phyloP scores from a whole-genome alignment of 805 yeast genomes.

The Cyberlindnera maclurae region DNA sequence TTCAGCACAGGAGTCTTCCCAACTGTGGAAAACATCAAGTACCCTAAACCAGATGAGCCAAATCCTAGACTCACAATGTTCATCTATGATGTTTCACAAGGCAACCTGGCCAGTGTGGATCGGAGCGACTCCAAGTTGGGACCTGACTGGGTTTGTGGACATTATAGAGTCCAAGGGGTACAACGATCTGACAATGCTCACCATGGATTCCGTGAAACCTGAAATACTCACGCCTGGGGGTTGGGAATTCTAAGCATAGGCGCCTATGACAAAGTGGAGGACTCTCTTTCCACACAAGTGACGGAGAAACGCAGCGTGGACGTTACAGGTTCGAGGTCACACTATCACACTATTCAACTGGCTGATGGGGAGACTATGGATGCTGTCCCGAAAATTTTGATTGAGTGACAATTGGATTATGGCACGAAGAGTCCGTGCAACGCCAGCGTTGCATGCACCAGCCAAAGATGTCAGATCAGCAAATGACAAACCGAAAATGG shows the following conservation, averaged over 20 bases:
- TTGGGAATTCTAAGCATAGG: slow-evolving; percentile 44
- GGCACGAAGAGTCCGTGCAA: too few species aligned
- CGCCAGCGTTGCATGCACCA: too few species aligned
- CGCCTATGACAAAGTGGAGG: slow-evolving; percentile 39
- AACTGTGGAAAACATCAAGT: slow-evolving; percentile 37
- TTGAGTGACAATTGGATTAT: too few species aligned
- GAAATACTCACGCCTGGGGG: slow-evolving; percentile 37
- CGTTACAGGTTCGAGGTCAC: slow-evolving; percentile 11
- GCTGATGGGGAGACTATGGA: too few species aligned
- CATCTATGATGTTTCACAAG: slow-evolving; percentile 32
- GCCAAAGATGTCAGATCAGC: too few species aligned
- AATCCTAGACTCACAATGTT: slow-evolving; percentile 50
- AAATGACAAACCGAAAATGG: slow-evolving; percentile 11
- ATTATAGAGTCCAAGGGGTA: slow-evolving; percentile 45
- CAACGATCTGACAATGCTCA: slow-evolving; percentile 59
- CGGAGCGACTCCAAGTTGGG: slow-evolving; percentile 27
- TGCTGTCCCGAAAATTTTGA: too few species aligned
- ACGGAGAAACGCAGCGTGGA: slow-evolving; percentile 9
- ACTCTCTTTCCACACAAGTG: slow-evolving; percentile 33
- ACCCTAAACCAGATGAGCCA: slow-evolving; percentile 66
- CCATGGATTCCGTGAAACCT: slow-evolving; percentile 34
- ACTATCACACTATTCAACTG: slow-evolving; percentile 19
- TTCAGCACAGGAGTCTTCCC: slow-evolving; percentile 48
- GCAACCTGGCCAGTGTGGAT: slow-evolving; percentile 9
- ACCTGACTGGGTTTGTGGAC: slow-evolving; percentile 53